Evolutionary conservation across 176 grass and related monocot genomes (phyloP).

Genomic region (Panicum miliaceum): DNA sequence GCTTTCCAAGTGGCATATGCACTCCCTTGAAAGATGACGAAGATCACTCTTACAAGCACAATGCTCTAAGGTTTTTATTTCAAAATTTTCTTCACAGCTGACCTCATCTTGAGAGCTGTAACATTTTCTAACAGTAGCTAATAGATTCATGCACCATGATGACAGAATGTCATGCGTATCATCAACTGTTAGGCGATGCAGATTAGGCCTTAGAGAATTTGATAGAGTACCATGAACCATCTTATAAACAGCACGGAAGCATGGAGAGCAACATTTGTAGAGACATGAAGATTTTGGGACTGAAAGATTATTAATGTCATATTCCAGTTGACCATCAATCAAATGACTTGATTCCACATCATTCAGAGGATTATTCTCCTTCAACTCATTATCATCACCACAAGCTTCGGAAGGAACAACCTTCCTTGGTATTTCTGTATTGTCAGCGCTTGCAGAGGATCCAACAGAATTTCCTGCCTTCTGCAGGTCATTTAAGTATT

Average conservation of each 20-base stretch:
- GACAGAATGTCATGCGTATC: constrained; percentile 86
- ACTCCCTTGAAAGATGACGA: constrained; percentile 57
- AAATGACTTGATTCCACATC: constrained; percentile 33
- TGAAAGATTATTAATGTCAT: constrained; percentile 30
- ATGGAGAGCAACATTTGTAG: constrained; percentile 73
- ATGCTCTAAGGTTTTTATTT: constrained; percentile 42
- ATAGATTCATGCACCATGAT: constrained; percentile 67
- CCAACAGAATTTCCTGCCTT: constrained; percentile 34
- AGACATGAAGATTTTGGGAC: constrained; percentile 58
- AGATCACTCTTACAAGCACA: constrained; percentile 55
- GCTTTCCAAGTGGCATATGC: constrained; percentile 62
- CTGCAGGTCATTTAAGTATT: constrained; percentile 43
- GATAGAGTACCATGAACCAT: constrained; percentile 64
- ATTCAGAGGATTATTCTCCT: constrained; percentile 35
- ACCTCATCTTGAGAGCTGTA: constrained; percentile 53
- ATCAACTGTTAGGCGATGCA: constrained; percentile 60
- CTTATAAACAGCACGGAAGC: constrained; percentile 62
- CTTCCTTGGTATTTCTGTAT: constrained; percentile 37
- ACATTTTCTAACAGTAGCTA: constrained; percentile 59
- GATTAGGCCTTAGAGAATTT: constrained; percentile 53
- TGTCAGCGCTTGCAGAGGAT: constrained; percentile 24
- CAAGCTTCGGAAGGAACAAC: constrained; percentile 31
- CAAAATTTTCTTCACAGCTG: constrained; percentile 41
- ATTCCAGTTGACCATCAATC: constrained; percentile 38
- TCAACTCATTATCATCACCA: constrained; percentile 33